These are phyloP conservation scores for Tuber microsphaerosporum DNA, from an alignment of 495 filamentous ascomycete species.

Conservation along the genomic window DNA sequence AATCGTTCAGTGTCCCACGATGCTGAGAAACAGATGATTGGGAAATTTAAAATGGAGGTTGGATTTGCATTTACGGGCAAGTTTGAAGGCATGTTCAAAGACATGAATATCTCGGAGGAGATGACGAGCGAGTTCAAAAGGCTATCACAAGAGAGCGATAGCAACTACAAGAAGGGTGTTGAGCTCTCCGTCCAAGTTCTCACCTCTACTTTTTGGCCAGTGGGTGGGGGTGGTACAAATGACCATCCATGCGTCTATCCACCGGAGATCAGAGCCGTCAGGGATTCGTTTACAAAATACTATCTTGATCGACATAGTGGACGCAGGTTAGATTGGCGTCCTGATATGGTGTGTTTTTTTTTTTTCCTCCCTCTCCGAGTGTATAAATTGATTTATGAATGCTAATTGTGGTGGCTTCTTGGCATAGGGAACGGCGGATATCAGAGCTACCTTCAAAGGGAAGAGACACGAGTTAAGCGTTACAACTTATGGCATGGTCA, in stretches of 20 bases:
- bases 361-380: not conserved
- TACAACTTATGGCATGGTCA: constrained; percentile 84
- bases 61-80: constrained; percentile 89
- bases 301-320: constrained; percentile 84
- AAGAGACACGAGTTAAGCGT: constrained; percentile 84
- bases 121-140: constrained; percentile 53
- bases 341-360: constrained; percentile 49
- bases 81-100: constrained; percentile 96
- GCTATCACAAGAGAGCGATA: constrained; percentile 12
- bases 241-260: constrained; percentile 61
- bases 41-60: constrained; percentile 88
- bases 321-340: constrained; percentile 76
- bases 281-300: constrained; percentile 80
- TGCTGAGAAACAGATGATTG: constrained; percentile 90
- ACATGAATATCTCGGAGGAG: constrained; percentile 86
- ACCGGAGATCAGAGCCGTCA: constrained; percentile 63
- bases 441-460: constrained; percentile 56
- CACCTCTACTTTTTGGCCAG: constrained; percentile 92
- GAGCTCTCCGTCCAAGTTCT: constrained; percentile 79
- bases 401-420: constrained; percentile 34
- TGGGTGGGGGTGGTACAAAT: constrained; percentile 57
- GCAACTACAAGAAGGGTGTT: constrained; percentile 53
- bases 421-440: constrained; percentile 67
- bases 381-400: not conserved
- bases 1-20: constrained; percentile 80